Evolutionary conservation across 1,284 basidiomycete species (phyloP), one percentile per base, ranked within the genome.

Genomic region (Vanrija pseudolonga): DNA sequence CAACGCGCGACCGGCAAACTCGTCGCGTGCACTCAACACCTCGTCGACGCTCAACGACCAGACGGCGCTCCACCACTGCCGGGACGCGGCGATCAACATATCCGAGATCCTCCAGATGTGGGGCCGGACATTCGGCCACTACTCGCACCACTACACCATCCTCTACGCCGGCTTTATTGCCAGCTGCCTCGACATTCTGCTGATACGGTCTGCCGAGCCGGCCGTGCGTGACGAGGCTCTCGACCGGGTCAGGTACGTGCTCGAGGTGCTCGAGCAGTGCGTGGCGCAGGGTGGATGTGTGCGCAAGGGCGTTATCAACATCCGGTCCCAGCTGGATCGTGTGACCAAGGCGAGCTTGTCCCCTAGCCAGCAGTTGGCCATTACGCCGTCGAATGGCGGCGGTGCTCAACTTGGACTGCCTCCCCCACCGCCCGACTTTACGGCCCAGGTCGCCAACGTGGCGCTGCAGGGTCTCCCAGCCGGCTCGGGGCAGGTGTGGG

Each of bases 141-240:
- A 52, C 39, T 53, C 50, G 47, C 47, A 55, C 36, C 53, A 55
- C 23, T 59, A 50, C 47, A 40, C 55, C 8, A 47, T 53, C 45
- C 50, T 59, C 42, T 59, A 59, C 44, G 41, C 44, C 39, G 51
- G 53, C 37, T 59, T 59, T 32, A 51, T 59, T 18, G 47, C 57
- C 3, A 38, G 36, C 8, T 53, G 57, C n/a, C 48, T 59, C 7
- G 57, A 59, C 40, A 51, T 59, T 20, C 47, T 64, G 12, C 43
- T 64, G 19, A 52, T 64, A 15, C 60, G 62, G 6, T 55, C 59
- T 1, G 62, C 56, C 15, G 51, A 60, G 54, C 53, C 55, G 15
- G 45, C 49, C 2, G 56, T 59, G 36, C 55, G 52, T 20, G 53
- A 59, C 36, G 57, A 59, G 22, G 57, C 57, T 14, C 41, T 59